A percentile compares a stretch with the other conserved stretches of the same genome.
These are phyloP conservation scores for Fermentozyma sake DNA, from an alignment of 1,139 yeast genomes.

Conservation along the genomic window DNA sequence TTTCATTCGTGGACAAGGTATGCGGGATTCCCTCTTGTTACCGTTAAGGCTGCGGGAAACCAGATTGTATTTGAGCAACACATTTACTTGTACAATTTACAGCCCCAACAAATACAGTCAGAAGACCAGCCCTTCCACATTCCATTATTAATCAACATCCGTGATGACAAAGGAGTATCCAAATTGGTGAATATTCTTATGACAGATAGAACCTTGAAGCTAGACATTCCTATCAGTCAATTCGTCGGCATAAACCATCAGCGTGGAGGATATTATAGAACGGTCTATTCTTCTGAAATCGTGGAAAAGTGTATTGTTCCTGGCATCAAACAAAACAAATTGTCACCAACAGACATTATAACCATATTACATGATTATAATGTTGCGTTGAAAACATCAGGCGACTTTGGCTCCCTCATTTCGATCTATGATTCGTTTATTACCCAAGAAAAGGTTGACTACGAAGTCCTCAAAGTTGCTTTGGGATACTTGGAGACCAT, in stretches of 20 bases:
- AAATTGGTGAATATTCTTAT: slow-evolving; percentile 36
- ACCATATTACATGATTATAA: slow-evolving; percentile 37
- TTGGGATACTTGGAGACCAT: slow-evolving; percentile 31
- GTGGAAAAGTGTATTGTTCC: slow-evolving; percentile 18
- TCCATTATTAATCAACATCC: slow-evolving; percentile 47
- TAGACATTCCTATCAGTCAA: slow-evolving; percentile 24
- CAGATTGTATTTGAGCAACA: slow-evolving; percentile 47
- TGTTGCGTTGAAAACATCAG: slow-evolving; percentile 13
- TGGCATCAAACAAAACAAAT: slow-evolving; percentile 17
- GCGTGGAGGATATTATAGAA: slow-evolving; percentile 45
- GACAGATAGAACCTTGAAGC: slow-evolving; percentile 42
- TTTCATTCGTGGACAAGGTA: slow-evolving; percentile 57
- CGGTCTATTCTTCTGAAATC: slow-evolving; percentile 17
- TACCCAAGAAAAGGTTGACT: slow-evolving; percentile 18
- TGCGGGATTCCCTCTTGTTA: slow-evolving; percentile 55
- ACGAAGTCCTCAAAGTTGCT: slow-evolving; percentile 24
- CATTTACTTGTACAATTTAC: slow-evolving; percentile 33
- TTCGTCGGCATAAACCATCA: slow-evolving; percentile 37
- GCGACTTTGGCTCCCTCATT: slow-evolving; percentile 27
- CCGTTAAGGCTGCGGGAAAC: slow-evolving; percentile 24
- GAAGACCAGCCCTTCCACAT: slow-evolving; percentile 48
- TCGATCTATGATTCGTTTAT: slow-evolving; percentile 22
- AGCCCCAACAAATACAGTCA: slow-evolving; percentile 21
- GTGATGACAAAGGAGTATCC: slow-evolving; percentile 21
- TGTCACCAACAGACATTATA: slow-evolving; percentile 26